Conservation (phyloP, 139 green algal species). For the Coelastrella sp. region DNA sequence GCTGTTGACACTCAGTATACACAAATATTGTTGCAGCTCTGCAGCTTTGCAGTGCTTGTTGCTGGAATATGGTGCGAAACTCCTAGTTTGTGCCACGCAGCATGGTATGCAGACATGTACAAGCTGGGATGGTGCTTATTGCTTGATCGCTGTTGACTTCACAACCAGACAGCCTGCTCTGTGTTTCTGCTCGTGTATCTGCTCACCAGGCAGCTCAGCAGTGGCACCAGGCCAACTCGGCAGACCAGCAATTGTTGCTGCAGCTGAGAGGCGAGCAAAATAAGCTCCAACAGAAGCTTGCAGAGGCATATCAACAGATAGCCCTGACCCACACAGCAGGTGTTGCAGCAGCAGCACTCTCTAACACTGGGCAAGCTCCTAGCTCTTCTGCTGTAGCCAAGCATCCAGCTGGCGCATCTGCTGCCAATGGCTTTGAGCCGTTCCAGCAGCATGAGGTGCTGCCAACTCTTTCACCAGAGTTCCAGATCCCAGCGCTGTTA, state of each 20-base stretch:
- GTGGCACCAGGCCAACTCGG: neutral
- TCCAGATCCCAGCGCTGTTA: neutral
- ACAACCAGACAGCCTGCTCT: neutral
- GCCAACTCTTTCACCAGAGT: neutral
- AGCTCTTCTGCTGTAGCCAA: neutral
- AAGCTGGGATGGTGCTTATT: neutral
- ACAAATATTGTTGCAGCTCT: neutral
- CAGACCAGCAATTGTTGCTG: slow-evolving; percentile 9
- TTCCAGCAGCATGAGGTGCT: neutral
- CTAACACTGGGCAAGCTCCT: neutral
- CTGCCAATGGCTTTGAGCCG: neutral
- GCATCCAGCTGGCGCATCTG: too few species aligned
- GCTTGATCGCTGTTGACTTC: neutral
- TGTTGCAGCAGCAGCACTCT: neutral
- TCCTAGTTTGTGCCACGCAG: too few species aligned
- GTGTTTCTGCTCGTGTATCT: neutral
- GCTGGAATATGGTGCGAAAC: neutral
- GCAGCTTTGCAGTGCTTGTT: too few species aligned
- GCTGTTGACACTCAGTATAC: neutral
- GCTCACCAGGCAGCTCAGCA: slow-evolving; percentile 16
- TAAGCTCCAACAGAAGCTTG: slow-evolving; percentile 11
- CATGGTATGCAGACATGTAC: neutral
- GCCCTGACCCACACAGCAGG: neutral
- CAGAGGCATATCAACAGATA: slow-evolving; percentile 1
- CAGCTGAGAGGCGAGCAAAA: slow-evolving; percentile 16